Evolutionary conservation across 306 rosid genomes (phyloP), one percentile per base, ranked within the genome.

Genomic region (Castanea sativa): DNA sequence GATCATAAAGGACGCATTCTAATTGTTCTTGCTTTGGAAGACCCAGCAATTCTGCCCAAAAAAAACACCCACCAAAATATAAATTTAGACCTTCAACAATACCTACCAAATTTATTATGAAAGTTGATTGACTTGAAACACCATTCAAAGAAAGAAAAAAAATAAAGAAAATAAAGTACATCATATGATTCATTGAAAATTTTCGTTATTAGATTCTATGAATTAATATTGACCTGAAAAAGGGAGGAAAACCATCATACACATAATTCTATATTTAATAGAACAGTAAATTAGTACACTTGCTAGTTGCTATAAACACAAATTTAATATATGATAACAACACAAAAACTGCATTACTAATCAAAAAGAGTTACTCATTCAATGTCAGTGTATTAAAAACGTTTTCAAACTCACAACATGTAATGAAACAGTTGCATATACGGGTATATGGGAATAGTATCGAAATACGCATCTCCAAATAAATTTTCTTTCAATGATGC

Each of bases 1-100:
- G 98, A 82, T 94, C 97, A 63, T 83, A 76, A 7, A 94, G 84
- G 14, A 53, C 6, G 1, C 52, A 7, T 33, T 73, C 9, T 1
- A 59, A 35, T 15, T 81, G 41, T 10, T 61, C 55, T 2, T 79
- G 23, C 18, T 19, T 14, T 18, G 69, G 20, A 3, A 38, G 4
- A 33, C 82, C 86, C 68, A 83, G 14, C 79, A 86, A 68, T 61
- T 86, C 98, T 93, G 85, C 71, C 73, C 11, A 11, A 25, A 76
- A 20, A 20, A 35, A 4, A 21, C 71, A 38, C 12, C 14, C 43
- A 15, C 14, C 43, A 15, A 30, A 18, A 32, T 4, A 6, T 49
- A 49, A 16, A 49, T 49, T 30, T 64, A 7, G 43, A 64, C 35
- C 14, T 25, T 60, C 14, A 11, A 60, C 18, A 14, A 5, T 3